These are phyloP conservation scores for Harringtonia aguacate DNA, from an alignment of 2,329 filamentous ascomycete genomes.

Conservation along the genomic window DNA sequence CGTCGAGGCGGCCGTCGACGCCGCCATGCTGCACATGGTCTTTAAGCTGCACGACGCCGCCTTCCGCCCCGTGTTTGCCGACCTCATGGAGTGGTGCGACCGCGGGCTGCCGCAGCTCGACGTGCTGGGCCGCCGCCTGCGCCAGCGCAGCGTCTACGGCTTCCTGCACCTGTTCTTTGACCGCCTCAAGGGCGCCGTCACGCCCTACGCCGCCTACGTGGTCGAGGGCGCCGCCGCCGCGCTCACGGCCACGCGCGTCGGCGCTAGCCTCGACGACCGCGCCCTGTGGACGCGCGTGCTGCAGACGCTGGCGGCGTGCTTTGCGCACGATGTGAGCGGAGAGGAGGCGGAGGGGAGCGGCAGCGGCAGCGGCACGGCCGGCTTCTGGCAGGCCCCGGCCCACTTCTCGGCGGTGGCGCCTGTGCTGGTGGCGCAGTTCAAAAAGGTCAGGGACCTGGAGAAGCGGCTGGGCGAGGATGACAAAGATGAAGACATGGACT, in stretches of 20 bases:
- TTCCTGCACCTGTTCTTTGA: conserved; percentile 75
- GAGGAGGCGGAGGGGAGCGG: not conserved
- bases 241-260: conserved; percentile 35
- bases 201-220: conserved; percentile 78
- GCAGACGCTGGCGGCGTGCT: conserved; percentile 60
- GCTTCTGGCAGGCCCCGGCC: conserved; percentile 83
- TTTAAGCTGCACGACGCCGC: conserved; percentile 92
- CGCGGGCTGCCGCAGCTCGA: conserved; percentile 53
- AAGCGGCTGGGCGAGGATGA: no score
- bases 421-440: conserved; percentile 58
- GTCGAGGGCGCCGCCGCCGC: conserved; percentile 63
- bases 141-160: conserved; percentile 67
- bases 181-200: conserved; percentile 86
- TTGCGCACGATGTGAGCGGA: conserved; percentile 63
- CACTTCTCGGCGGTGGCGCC: conserved; percentile 68
- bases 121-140: conserved; percentile 41
- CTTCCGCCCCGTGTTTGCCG: conserved; percentile 84
- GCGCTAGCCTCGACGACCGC: conserved; percentile 37
- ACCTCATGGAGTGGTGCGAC: conserved; percentile 73
- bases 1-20: conserved; percentile 56
- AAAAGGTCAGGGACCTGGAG: conserved; percentile 26
- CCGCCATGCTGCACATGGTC: conserved; percentile 75
- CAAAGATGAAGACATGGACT: not conserved
- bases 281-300: conserved; percentile 61
- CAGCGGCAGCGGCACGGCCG: not conserved